Conservation (phyloP, 2,329 filamentous ascomycete species). For the Aspergillus brunneoviolaceus region DNA sequence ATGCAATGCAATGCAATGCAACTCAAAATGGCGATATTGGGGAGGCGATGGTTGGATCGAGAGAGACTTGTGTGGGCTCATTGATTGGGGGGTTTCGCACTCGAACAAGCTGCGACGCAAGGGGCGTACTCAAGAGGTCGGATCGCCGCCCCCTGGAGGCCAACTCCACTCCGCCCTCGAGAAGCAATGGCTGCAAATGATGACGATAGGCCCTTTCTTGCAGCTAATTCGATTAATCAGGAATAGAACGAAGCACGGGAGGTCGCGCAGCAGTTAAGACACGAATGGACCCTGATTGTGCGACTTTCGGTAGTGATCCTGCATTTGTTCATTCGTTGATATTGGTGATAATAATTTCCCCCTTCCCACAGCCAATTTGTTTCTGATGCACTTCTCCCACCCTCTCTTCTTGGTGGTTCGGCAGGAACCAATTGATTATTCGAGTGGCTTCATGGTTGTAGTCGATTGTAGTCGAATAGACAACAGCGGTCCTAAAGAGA, state of each 20-base stretch:
- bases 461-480: not conserved
- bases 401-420: not conserved
- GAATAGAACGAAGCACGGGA: conserved; percentile 17
- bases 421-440: conserved; percentile 1
- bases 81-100: conserved; percentile 14
- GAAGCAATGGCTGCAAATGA: conserved; percentile 9
- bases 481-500: not conserved
- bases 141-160: conserved; percentile 9
- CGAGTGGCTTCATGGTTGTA: not conserved
- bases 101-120: conserved; percentile 17
- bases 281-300: conserved; percentile 12
- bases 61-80: not conserved
- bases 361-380: not conserved
- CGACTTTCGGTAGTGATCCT: conserved; percentile 8
- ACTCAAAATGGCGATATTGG: conserved; percentile 22
- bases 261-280: conserved; percentile 16
- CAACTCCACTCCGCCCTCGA: conserved; percentile 7
- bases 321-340: conserved; percentile 10
- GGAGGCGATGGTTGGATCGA: conserved; percentile 8
- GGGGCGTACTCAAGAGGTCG: conserved; percentile 17
- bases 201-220: conserved; percentile 18
- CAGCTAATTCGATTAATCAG: conserved; percentile 14
- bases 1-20: conserved; percentile 28
- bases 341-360: not conserved
- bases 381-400: not conserved